phyloP scores from a whole-genome alignment of 345 rosid genomes.

The Citrus glauca region DNA sequence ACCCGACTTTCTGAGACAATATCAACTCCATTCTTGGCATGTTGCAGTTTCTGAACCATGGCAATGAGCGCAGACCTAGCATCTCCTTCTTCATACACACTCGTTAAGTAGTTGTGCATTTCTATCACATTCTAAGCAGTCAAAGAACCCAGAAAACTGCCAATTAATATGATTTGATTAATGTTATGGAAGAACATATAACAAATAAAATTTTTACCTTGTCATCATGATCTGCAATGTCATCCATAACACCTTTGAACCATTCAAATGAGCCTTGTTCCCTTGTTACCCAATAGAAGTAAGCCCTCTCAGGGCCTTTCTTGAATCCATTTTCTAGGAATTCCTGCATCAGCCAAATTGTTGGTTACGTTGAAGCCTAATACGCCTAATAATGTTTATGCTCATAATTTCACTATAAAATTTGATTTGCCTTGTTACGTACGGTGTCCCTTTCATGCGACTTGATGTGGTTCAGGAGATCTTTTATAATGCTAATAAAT shows the following conservation, averaged over 20 bases:
- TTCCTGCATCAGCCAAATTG: slow-evolving; percentile 10
- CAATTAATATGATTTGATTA: not conserved
- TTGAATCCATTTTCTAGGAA: slow-evolving; percentile 2
- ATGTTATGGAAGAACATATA: not conserved
- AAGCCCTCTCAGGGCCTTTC: slow-evolving; percentile 81
- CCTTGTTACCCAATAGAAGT: slow-evolving; percentile 95
- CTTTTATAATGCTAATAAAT: slow-evolving; percentile 85
- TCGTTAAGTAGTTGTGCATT: slow-evolving; percentile 96
- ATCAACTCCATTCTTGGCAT: slow-evolving; percentile 90
- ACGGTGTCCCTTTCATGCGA: slow-evolving; percentile 30
- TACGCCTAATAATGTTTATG: not conserved
- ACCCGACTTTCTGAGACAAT: slow-evolving; percentile 91
- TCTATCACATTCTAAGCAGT: slow-evolving; percentile 70
- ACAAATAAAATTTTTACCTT: slow-evolving; percentile 31
- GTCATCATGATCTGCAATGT: slow-evolving; percentile 71
- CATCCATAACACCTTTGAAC: slow-evolving; percentile 99
- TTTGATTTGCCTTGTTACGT: slow-evolving; percentile 12
- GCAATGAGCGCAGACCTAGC: slow-evolving; percentile 91
- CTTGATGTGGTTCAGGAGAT: slow-evolving; percentile 66
- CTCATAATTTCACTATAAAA: not conserved
- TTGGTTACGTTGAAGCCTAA: not conserved
- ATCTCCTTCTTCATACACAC: slow-evolving; percentile 96
- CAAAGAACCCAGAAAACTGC: not conserved
- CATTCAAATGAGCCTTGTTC: slow-evolving; percentile 96
- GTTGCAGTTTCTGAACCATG: slow-evolving; percentile 93